phyloP scores from a whole-genome alignment of 2,329 filamentous ascomycete genomes.

The Aotearoamyces nothofagi region DNA sequence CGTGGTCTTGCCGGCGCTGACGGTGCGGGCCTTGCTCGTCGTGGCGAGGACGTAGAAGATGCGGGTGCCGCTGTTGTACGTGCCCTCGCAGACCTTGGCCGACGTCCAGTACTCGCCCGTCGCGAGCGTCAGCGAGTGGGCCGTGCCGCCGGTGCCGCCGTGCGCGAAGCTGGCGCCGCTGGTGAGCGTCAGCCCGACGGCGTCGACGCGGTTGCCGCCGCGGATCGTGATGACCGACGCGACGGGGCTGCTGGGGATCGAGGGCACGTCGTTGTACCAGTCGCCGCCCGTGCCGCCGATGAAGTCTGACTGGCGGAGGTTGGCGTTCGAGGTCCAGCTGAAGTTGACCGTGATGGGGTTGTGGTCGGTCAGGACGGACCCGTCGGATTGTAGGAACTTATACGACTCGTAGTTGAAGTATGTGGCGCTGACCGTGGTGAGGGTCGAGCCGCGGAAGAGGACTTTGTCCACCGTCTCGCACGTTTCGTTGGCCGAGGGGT shows the following conservation, averaged over 20 bases:
- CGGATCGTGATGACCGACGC: slow-evolving; percentile 27
- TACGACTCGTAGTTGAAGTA: slow-evolving; percentile 37
- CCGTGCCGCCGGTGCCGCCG: slow-evolving; percentile 35
- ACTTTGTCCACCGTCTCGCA: slow-evolving; percentile 58
- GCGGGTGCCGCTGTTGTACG: slow-evolving; percentile 29
- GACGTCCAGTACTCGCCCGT: slow-evolving; percentile 31
- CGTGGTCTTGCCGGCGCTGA: slow-evolving; percentile 29
- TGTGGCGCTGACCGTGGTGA: slow-evolving; percentile 30
- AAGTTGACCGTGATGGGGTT: slow-evolving; percentile 46
- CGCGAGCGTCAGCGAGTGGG: slow-evolving; percentile 26
- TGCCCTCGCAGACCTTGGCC: slow-evolving; percentile 33
- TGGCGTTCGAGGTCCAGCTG: slow-evolving; percentile 24
- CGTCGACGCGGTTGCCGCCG: slow-evolving; percentile 33
- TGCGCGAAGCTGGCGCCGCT: slow-evolving; percentile 34
- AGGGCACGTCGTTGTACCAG: slow-evolving; percentile 40
- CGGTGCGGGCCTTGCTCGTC: slow-evolving; percentile 30
- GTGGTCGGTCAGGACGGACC: slow-evolving; percentile 44
- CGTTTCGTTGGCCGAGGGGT: slow-evolving; percentile 33
- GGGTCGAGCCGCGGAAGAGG: slow-evolving; percentile 33
- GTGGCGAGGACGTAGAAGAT: slow-evolving; percentile 39
- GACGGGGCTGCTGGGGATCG: slow-evolving; percentile 20
- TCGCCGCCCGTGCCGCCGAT: slow-evolving; percentile 32
- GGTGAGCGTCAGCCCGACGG: slow-evolving; percentile 29
- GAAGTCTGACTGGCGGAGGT: slow-evolving; percentile 28
- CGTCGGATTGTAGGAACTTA: slow-evolving; percentile 40